phyloP scores from a whole-genome alignment of 345 rosid species.

The Triadica sebifera region DNA sequence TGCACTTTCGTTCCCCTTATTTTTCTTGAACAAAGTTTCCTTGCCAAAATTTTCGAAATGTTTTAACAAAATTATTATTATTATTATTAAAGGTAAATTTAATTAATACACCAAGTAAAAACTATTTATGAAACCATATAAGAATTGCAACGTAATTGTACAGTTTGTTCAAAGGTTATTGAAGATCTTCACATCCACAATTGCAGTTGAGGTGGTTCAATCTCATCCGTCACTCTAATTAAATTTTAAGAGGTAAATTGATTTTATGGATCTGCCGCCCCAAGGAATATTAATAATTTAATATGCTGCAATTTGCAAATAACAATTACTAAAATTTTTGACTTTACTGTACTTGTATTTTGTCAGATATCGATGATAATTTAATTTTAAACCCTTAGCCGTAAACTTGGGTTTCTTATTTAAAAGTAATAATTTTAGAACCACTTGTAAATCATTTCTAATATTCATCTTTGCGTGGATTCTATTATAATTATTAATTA shows the following conservation, averaged over 20 bases:
- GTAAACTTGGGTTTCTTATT: not conserved
- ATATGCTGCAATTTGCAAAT: slow-evolving; percentile 23
- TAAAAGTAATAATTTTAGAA: not conserved
- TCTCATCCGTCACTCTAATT: not conserved
- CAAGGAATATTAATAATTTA: not conserved
- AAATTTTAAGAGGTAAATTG: not conserved
- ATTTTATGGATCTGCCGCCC: not conserved
- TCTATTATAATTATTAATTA: not conserved
- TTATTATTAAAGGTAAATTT: too few relatives aligned
- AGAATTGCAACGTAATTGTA: too few relatives aligned
- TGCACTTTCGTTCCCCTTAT: too few relatives aligned
- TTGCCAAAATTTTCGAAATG: too few relatives aligned
- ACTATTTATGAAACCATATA: too few relatives aligned
- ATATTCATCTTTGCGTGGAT: not conserved
- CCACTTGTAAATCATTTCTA: slow-evolving; percentile 2
- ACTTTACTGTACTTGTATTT: slow-evolving; percentile 1
- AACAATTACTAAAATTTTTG: slow-evolving; percentile 20
- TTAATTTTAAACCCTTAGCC: not conserved
- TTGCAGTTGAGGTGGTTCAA: not conserved
- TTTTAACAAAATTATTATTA: too few relatives aligned
- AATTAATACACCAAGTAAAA: too few relatives aligned
- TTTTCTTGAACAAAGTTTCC: too few relatives aligned
- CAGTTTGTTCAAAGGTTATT: too few relatives aligned
- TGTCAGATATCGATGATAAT: slow-evolving; percentile 13
- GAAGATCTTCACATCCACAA: not conserved